Percentiles rank a stretch among this genome's conserved stretches.
phyloP scores from a whole-genome alignment of 352 stramenopile genomes.

The Globisporangium yorkense region DNA sequence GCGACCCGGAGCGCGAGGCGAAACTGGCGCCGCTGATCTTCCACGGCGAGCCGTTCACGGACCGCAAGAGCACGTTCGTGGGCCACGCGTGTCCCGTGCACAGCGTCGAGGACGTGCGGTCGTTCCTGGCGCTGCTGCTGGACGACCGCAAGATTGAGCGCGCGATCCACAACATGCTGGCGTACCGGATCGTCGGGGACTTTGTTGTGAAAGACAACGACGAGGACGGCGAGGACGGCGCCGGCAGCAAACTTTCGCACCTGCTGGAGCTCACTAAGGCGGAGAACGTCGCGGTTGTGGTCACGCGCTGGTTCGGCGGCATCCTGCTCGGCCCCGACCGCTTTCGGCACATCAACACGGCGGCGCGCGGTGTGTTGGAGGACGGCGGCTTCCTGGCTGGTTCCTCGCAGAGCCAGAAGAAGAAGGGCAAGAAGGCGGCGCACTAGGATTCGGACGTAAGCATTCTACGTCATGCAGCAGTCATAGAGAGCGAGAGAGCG shows the following conservation, averaged over 20 bases:
- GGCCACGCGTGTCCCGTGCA: slow-evolving; percentile 55
- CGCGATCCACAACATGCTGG: slow-evolving; percentile 87
- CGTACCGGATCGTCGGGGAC: slow-evolving; percentile 72
- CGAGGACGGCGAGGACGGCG: slow-evolving; percentile 79
- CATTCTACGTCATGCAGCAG: background rate
- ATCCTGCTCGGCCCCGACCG: slow-evolving; percentile 80
- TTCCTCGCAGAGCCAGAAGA: slow-evolving; percentile 29
- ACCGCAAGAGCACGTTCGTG: slow-evolving; percentile 85
- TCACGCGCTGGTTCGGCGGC: slow-evolving; percentile 83
- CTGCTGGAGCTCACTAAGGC: slow-evolving; percentile 74
- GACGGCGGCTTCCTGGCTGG: slow-evolving; percentile 49
- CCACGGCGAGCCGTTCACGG: slow-evolving; percentile 55
- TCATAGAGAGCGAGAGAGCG: background rate
- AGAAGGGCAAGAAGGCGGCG: slow-evolving; percentile 39
- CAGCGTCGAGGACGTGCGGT: slow-evolving; percentile 69
- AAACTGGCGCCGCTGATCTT: slow-evolving; percentile 58
- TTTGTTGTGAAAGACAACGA: slow-evolving; percentile 83
- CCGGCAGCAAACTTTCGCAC: slow-evolving; percentile 77
- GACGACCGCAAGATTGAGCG: slow-evolving; percentile 79
- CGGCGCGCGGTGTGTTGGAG: slow-evolving; percentile 68
- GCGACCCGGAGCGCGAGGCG: slow-evolving; percentile 47
- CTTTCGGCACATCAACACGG: slow-evolving; percentile 83
- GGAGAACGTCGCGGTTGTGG: slow-evolving; percentile 78
- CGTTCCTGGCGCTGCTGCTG: slow-evolving; percentile 72
- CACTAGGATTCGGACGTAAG: slow-evolving; percentile 6